phyloP scores from a whole-genome alignment of 208 protist species.

The Acanthamoeba lenticulata region DNA sequence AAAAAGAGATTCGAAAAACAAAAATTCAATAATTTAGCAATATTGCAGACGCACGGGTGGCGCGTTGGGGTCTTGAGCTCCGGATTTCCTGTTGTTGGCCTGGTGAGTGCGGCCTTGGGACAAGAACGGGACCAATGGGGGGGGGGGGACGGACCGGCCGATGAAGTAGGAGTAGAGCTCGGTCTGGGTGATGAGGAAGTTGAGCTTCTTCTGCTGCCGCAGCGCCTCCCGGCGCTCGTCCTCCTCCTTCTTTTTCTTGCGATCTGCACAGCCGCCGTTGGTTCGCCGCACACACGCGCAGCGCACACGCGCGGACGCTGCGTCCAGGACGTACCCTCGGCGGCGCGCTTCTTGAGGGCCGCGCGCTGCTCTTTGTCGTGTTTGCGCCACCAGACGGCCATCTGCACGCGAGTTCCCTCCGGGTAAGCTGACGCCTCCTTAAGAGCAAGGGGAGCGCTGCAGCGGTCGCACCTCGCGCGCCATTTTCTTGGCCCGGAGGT shows the following conservation, averaged over 20 bases:
- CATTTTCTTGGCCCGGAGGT: slow-evolving; percentile 61
- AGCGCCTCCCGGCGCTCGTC: slow-evolving; percentile 81
- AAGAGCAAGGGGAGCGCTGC: background rate
- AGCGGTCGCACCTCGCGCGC: background rate
- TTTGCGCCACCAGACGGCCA: slow-evolving; percentile 29
- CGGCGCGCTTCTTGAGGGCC: slow-evolving; percentile 63
- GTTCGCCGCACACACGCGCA: background rate
- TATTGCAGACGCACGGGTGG: background rate
- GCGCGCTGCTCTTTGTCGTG: slow-evolving; percentile 73
- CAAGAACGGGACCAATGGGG: background rate
- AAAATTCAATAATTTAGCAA: background rate
- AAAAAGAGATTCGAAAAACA: too few relatives aligned
- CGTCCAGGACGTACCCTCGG: slow-evolving; percentile 35
- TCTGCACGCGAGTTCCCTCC: background rate
- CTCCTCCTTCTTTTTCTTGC: slow-evolving; percentile 72
- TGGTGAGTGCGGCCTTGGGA: background rate
- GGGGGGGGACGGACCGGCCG: slow-evolving; percentile 57
- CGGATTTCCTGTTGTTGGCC: background rate
- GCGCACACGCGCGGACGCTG: background rate
- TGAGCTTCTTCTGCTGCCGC: slow-evolving; percentile 84
- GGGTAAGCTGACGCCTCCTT: background rate
- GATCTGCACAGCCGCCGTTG: background rate
- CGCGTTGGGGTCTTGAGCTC: background rate
- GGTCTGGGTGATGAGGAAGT: slow-evolving; percentile 86
- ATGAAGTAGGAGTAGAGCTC: slow-evolving; percentile 87